A percentile compares a stretch with the other conserved stretches of the same genome.
Conservation (phyloP, 169 alveolate species). For the Sarcocystis neurona region DNA sequence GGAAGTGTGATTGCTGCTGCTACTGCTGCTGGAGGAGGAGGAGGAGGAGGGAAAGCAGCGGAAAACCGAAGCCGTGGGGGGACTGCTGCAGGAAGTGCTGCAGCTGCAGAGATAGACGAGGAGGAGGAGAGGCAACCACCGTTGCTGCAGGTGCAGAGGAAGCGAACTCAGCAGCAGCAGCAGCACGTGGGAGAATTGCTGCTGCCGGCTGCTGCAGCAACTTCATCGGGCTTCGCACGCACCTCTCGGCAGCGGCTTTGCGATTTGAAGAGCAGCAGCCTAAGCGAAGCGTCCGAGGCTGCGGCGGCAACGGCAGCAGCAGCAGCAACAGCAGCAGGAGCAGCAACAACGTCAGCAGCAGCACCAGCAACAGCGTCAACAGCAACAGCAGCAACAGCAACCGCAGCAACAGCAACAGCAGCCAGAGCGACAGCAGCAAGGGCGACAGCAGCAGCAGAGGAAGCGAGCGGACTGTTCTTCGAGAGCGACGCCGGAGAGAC, state of each 20-base stretch:
- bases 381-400: not conserved
- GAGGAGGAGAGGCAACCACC: not conserved
- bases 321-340: not conserved
- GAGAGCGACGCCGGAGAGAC: not conserved
- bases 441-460: not conserved
- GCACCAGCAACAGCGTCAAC: not conserved
- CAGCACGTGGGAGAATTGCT: conserved; percentile 15
- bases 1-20: too few species aligned
- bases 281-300: not conserved
- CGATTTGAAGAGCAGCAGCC: not conserved
- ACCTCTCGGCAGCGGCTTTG: not conserved
- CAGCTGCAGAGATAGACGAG: not conserved
- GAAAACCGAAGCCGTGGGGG: not conserved
- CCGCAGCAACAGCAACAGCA: not conserved
- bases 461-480: not conserved
- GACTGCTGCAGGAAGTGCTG: conserved; percentile 21
- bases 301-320: not conserved
- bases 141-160: conserved; percentile 18
- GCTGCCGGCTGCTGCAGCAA: conserved; percentile 47
- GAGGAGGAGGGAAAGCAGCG: not conserved
- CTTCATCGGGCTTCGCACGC: conserved; percentile 31
- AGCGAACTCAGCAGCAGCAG: conserved; percentile 14
- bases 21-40: too few species aligned
- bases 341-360: not conserved
- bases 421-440: conserved; percentile 19